These are phyloP conservation scores for Aspergillus bridgeri DNA, from an alignment of 495 filamentous ascomycete species.

Conservation along the genomic window DNA sequence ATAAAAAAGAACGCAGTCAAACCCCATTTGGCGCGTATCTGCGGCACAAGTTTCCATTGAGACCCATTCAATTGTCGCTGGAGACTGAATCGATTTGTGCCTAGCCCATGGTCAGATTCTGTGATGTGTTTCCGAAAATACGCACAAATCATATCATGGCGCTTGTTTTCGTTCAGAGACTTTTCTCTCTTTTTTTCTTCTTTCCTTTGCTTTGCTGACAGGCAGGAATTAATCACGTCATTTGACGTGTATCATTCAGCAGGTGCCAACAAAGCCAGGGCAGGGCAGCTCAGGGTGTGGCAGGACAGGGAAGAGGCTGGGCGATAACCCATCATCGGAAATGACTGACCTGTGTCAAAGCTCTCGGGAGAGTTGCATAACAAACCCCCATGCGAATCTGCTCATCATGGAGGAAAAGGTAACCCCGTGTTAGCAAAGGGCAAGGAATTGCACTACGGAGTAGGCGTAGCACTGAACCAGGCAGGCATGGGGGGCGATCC, in stretches of 20 bases:
- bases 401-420: background rate
- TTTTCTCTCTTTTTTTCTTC: too few relatives aligned
- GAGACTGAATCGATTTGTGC: background rate
- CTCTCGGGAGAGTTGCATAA: background rate
- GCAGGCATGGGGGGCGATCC: too few relatives aligned
- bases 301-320: background rate
- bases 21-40: background rate
- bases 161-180: too few relatives aligned
- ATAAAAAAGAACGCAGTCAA: background rate
- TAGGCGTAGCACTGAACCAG: background rate
- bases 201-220: background rate
- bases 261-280: background rate
- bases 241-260: background rate
- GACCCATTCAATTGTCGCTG: background rate
- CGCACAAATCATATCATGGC: background rate
- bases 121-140: background rate
- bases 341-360: background rate
- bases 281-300: background rate
- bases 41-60: background rate
- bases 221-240: background rate
- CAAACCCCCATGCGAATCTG: conserved; percentile 5
- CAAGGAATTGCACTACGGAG: background rate
- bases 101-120: background rate
- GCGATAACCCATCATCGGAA: background rate
- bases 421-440: background rate